Percentiles rank a stretch among this genome's conserved stretches.
Evolutionary conservation across 805 yeast species (phyloP).

Genomic region (Saccharomyces kudriavzevii): DNA sequence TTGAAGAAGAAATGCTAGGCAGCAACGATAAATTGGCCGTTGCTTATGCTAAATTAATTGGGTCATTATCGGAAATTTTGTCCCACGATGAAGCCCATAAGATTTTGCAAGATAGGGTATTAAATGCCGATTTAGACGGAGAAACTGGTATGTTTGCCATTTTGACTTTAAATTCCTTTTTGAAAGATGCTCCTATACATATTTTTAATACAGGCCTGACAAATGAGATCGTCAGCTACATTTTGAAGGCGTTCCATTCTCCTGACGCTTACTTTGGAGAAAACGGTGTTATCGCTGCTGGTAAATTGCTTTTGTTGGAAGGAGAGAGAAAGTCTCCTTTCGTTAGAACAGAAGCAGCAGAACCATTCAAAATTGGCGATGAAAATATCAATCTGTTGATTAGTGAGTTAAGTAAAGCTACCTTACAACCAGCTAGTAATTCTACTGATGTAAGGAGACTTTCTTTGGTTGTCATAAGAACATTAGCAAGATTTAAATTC

Average conservation of each 20-base stretch:
- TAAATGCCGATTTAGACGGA: slow-evolving; percentile 37
- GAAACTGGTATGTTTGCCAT: slow-evolving; percentile 54
- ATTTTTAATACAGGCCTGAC: slow-evolving; percentile 46
- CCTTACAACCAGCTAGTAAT: slow-evolving; percentile 46
- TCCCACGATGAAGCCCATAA: slow-evolving; percentile 54
- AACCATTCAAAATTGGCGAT: slow-evolving; percentile 35
- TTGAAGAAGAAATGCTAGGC: slow-evolving; percentile 58
- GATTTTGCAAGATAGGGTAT: slow-evolving; percentile 52
- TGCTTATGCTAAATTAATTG: slow-evolving; percentile 71
- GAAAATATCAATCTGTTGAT: slow-evolving; percentile 38
- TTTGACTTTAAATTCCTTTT: slow-evolving; percentile 68
- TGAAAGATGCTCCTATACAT: slow-evolving; percentile 66
- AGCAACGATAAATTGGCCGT: slow-evolving; percentile 56
- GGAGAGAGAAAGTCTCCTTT: slow-evolving; percentile 35
- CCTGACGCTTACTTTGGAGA: slow-evolving; percentile 51
- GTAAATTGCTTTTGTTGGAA: slow-evolving; percentile 59
- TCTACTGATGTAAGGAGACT: slow-evolving; percentile 75
- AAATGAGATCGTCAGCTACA: slow-evolving; percentile 41
- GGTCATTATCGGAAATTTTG: slow-evolving; percentile 64
- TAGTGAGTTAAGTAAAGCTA: slow-evolving; percentile 41
- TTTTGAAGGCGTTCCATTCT: slow-evolving; percentile 38
- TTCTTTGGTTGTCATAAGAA: slow-evolving; percentile 65
- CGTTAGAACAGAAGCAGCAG: slow-evolving; percentile 20
- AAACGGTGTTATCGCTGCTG: slow-evolving; percentile 70
- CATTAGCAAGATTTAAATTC: slow-evolving; percentile 58